Percentiles rank a stretch among this genome's conserved stretches.
Conservation (phyloP, 1,284 basidiomycete species). For the Apiotrichum sp. region DNA sequence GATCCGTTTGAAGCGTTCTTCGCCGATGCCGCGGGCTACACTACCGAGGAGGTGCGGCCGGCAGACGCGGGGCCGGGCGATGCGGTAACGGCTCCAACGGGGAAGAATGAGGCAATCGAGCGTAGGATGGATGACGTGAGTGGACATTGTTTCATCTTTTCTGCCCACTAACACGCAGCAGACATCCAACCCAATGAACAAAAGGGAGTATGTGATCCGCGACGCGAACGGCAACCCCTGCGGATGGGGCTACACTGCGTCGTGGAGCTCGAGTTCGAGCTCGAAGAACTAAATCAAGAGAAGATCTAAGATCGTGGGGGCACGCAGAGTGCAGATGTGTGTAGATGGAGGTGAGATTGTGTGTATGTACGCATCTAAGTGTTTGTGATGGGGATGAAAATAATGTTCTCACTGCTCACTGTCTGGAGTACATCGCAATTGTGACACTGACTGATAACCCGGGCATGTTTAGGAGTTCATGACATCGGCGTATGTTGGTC, state of each 20-base stretch:
- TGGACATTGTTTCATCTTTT: not conserved
- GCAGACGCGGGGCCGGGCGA: no score
- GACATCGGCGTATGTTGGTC: no score
- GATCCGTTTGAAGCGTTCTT: not conserved
- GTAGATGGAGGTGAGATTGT: no score
- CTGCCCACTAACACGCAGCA: not conserved
- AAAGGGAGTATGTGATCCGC: not conserved
- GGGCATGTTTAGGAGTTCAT: no score
- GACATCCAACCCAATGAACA: not conserved
- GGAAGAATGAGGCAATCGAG: not conserved
- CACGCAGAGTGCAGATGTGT: no score
- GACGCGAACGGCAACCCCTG: not conserved
- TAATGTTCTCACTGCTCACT: no score
- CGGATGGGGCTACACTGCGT: conserved; percentile 1
- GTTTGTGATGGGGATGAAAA: no score
- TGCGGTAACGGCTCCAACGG: no score
- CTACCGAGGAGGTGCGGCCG: no score
- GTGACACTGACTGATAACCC: no score
- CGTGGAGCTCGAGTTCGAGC: not conserved
- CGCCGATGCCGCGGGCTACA: not conserved
- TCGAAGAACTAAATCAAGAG: not conserved
- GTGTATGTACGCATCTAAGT: no score
- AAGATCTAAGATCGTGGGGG: not conserved
- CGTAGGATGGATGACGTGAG: not conserved
- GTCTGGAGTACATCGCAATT: no score